These are phyloP conservation scores for Dendrocalamus latiflorus DNA, from an alignment of 202 grass and related monocot genomes.

Conservation along the genomic window DNA sequence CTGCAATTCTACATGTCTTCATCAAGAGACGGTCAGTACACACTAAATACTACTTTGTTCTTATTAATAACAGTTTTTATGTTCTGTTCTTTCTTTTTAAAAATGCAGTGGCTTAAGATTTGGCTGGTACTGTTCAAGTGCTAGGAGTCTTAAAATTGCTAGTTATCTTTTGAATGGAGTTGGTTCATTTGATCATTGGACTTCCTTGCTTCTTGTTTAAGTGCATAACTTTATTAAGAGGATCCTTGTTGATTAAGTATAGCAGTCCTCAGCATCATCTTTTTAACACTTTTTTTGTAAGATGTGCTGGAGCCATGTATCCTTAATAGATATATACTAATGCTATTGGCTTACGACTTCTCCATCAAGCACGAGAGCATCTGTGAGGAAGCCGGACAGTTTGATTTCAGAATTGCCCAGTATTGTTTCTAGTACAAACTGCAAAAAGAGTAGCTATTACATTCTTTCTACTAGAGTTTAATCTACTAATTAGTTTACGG, in stretches of 20 bases:
- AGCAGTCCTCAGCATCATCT: background rate
- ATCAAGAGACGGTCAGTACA: constrained; percentile 74
- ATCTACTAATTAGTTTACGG: background rate
- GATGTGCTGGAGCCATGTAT: background rate
- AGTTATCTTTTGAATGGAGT: background rate
- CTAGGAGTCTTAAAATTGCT: constrained; percentile 13
- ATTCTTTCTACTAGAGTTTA: background rate
- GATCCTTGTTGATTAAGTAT: background rate
- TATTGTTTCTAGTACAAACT: background rate
- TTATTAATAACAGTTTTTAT: background rate
- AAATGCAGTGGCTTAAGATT: background rate
- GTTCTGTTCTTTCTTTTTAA: background rate
- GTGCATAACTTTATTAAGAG: background rate
- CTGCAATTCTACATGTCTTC: constrained; percentile 69
- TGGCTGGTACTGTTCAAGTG: background rate
- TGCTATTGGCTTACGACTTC: background rate
- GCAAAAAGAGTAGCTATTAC: background rate
- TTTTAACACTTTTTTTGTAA: background rate
- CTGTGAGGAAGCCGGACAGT: background rate
- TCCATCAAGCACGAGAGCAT: background rate
- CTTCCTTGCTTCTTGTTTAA: background rate
- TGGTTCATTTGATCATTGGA: background rate
- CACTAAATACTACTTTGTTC: background rate
- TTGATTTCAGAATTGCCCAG: background rate
- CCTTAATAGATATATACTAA: background rate